Base-by-base conservation (phyloP, 108 stramenopile species). In the Parmales sp. region DNA sequence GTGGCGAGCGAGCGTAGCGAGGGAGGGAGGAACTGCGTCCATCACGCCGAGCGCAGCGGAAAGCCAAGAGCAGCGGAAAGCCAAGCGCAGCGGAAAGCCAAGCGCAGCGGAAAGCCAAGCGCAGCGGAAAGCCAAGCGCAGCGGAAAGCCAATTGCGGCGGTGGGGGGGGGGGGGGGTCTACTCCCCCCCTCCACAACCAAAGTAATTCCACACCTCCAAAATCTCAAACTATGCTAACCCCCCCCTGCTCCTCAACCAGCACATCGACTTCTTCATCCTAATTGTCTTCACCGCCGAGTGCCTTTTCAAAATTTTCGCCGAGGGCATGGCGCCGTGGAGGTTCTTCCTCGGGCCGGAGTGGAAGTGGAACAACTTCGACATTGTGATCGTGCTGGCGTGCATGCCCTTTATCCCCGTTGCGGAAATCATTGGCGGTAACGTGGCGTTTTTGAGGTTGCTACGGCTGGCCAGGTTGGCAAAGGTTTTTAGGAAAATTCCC, bases 361-460 rank as follows among this genome's bases (percentile, higher is more conserved):
- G 63, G 73, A 39, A 67, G 41, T 80, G 79, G 79, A 80, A 80
- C 37, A 66, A 38, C 11, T 76, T 76, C 38, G 71, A 76, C 38
- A 72, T 76, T 37, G 29, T 65, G 18, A 72, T 76, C 45, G 76
- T 76, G 1, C 29, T 76, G n/a, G 26, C 66, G 8, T 63, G 51
- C 31, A 34, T 73, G 26, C 72, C 72, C 39, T 31, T 69, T 54
- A 60, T 37, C 11, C 13, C 51, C n/a, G n/a, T n/a, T n/a, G n/a
- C n/a, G n/a, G n/a, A n/a, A n/a, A n/a, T n/a, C n/a, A n/a, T n/a
- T n/a, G n/a, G n/a, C n/a, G n/a, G n/a, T n/a, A 43, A 43, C 16
- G 54, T 60, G 25, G 54, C 36, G 26, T 28, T 60, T 8, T 65
- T 63, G 63, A 63, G 70, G 6, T 38, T 43, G 25, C 43, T 63